Evolutionary conservation across 2,329 filamentous ascomycete species (phyloP).

Genomic region (Rutstroemia sp.): DNA sequence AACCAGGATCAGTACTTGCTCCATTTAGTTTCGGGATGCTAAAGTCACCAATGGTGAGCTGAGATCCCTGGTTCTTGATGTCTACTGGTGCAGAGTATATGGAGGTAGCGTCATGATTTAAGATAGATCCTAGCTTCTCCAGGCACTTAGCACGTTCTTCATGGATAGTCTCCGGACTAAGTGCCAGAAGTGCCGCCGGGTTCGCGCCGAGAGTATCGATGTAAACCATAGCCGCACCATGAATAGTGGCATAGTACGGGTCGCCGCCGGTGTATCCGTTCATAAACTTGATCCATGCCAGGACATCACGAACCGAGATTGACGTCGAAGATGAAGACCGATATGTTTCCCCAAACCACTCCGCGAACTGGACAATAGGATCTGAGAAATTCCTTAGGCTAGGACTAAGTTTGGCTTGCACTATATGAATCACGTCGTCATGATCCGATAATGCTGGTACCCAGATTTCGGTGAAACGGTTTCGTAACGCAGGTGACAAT

Average conservation of each 20-base stretch:
- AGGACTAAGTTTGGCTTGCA: constrained; percentile 62
- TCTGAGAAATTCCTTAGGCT: constrained; percentile 50
- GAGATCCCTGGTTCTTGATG: constrained; percentile 45
- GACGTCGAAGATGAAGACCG: constrained; percentile 65
- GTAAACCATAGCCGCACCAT: constrained; percentile 92
- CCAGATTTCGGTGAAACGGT: constrained; percentile 99
- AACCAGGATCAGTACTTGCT: constrained; percentile 48
- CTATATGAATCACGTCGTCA: constrained; percentile 82
- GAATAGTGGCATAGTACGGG: constrained; percentile 50
- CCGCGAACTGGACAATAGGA: constrained; percentile 76
- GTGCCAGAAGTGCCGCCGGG: constrained; percentile 76
- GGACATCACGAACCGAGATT: constrained; percentile 85
- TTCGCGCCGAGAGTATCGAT: constrained; percentile 94
- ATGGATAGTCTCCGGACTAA: constrained; percentile 60
- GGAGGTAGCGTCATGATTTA: constrained; percentile 52
- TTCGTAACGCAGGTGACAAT: constrained; percentile 86
- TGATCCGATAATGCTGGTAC: constrained; percentile 80
- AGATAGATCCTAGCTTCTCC: constrained; percentile 59
- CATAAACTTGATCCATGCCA: constrained; percentile 90
- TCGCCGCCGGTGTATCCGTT: constrained; percentile 47
- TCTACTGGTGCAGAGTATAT: constrained; percentile 59
- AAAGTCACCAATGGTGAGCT: constrained; percentile 69
- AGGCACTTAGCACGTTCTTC: constrained; percentile 69
- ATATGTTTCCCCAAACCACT: constrained; percentile 85
- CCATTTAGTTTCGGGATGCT: constrained; percentile 47